phyloP scores from a whole-genome alignment of 768 basidiomycete species.

The Pleurotus ostreatus region DNA sequence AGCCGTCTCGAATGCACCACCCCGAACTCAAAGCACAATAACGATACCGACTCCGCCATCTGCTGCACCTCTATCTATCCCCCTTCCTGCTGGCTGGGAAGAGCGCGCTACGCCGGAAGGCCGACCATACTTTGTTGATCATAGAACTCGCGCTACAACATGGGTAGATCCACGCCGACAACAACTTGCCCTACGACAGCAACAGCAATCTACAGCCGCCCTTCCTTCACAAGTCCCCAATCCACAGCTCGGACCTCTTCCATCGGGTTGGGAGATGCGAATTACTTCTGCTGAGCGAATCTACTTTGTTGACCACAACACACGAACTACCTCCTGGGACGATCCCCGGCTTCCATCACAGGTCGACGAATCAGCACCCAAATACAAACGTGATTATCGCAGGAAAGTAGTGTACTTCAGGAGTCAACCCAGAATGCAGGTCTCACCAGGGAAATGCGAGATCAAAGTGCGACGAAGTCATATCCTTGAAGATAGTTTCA shows the following conservation, averaged over 20 bases:
- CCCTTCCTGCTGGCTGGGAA: conserved; percentile 89
- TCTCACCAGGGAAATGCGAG: conserved; percentile 78
- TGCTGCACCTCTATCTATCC: conserved; percentile 47
- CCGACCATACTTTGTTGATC: conserved; percentile 57
- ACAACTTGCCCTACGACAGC: conserved; percentile 35
- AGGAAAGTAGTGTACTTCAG: conserved; percentile 92
- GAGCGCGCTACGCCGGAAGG: conserved; percentile 89
- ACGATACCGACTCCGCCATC: conserved; percentile 22
- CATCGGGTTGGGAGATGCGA: conserved; percentile 95
- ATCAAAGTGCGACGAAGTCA: conserved; percentile 76
- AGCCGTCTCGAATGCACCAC: conserved; percentile 10
- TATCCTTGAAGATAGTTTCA: conserved; percentile 85
- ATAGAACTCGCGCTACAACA: conserved; percentile 86
- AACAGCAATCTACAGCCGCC: conserved; percentile 28
- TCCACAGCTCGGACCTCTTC: conserved; percentile 73
- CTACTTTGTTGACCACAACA: conserved; percentile 93
- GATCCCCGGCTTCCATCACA: conserved; percentile 83
- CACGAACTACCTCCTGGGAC: conserved; percentile 88
- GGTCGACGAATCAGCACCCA: conserved; percentile 85
- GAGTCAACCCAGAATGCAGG: conserved; percentile 81
- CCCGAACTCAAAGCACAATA: conserved; percentile 13
- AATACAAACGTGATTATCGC: conserved; percentile 92
- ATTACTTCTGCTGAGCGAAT: conserved; percentile 79
- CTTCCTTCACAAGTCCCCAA: conserved; percentile 45
- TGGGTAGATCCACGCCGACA: conserved; percentile 83